These are phyloP conservation scores for Plasmodium reichenowi DNA, from an alignment of 169 alveolate genomes.

Conservation along the genomic window DNA sequence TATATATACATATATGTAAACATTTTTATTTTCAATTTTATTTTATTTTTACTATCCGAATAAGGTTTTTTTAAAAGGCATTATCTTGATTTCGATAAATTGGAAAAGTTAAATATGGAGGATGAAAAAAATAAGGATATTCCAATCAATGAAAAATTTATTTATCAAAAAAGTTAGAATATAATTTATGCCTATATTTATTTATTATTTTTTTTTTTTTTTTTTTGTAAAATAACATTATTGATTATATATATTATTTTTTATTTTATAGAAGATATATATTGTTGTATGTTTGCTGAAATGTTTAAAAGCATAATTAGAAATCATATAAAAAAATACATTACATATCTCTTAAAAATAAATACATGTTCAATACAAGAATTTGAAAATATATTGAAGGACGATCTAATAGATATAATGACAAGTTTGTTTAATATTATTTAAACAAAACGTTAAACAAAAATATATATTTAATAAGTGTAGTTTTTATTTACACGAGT, in stretches of 20 bases:
- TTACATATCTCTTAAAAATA: slow-evolving; percentile 37
- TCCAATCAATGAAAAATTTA: slow-evolving; percentile 17
- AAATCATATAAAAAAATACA: slow-evolving; percentile 42
- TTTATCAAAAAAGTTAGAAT: slow-evolving; percentile 59
- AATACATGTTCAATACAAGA: slow-evolving; percentile 65
- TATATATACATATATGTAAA: not conserved
- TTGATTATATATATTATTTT: slow-evolving; percentile 3
- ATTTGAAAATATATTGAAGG: slow-evolving; percentile 62
- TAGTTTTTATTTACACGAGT: not conserved
- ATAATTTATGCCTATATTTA: slow-evolving; percentile 7
- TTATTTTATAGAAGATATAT: slow-evolving; percentile 39
- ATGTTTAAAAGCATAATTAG: slow-evolving; percentile 74
- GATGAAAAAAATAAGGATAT: slow-evolving; percentile 15
- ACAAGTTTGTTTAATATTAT: slow-evolving; percentile 38
- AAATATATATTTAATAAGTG: not conserved
- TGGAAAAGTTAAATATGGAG: slow-evolving; percentile 27
- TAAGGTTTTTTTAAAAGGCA: slow-evolving; percentile 75
- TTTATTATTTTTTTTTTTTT: not conserved
- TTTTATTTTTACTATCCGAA: too few relatives aligned
- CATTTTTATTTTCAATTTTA: slow-evolving; percentile 9
- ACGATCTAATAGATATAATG: slow-evolving; percentile 54
- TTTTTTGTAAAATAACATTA: not conserved
- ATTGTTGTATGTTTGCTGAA: slow-evolving; percentile 69
- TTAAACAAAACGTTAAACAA: not conserved
- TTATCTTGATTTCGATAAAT: slow-evolving; percentile 53